Evolutionary conservation across 179 eudicot genomes (phyloP).

Genomic region (Sideroxylon spinosum): DNA sequence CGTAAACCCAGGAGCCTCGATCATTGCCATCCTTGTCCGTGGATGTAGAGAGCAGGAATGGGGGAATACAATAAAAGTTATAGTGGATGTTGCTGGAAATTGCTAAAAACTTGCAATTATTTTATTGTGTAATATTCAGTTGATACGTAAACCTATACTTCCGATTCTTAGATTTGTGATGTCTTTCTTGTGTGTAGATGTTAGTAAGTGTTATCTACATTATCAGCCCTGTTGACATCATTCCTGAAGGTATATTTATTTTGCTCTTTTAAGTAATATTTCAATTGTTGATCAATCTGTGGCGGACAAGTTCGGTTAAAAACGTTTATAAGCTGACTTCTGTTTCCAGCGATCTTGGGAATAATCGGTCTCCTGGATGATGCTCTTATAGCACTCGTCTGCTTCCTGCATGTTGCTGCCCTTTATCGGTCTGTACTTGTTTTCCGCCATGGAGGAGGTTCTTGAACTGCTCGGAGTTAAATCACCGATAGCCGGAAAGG

Average conservation of each 20-base stretch:
- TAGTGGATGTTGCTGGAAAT: no score
- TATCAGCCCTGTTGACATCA: conserved; percentile 80
- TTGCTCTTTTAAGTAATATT: background rate
- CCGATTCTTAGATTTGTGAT: background rate
- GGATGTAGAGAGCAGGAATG: no score
- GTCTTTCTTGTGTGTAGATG: conserved; percentile 28
- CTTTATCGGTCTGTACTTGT: conserved; percentile 74
- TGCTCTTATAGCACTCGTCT: conserved; percentile 54
- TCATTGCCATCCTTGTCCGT: no score
- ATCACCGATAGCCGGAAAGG: background rate
- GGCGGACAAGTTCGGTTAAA: background rate
- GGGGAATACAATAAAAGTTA: no score
- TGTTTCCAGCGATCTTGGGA: conserved; percentile 63
- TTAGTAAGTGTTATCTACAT: conserved; percentile 58
- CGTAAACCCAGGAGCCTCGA: no score
- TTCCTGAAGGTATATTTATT: conserved; percentile 74
- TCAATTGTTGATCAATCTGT: background rate
- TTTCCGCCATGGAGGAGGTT: conserved; percentile 72
- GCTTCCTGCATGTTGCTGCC: conserved; percentile 82
- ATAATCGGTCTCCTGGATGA: conserved; percentile 78
- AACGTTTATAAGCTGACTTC: background rate
- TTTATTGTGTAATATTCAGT: background rate
- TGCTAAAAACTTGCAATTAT: background rate
- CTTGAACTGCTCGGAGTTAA: conserved; percentile 19
- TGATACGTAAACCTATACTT: background rate